Evolutionary conservation across 805 yeast genomes (phyloP), one percentile per base, ranked within the genome.

Genomic region (Tetrapisispora iriomotensis): DNA sequence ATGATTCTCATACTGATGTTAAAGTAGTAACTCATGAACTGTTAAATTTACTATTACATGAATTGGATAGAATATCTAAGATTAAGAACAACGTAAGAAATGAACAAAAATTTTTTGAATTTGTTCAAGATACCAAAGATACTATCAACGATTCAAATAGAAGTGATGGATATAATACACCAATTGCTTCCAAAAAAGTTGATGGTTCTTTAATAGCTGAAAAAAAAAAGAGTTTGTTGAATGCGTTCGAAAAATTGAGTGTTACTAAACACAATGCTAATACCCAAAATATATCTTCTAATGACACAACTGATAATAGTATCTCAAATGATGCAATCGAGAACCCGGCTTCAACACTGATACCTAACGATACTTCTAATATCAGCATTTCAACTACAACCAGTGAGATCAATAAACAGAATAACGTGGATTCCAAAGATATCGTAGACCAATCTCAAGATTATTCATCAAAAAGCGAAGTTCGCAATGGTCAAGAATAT

Each of bases 1-100:
- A 84, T 46, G 90, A 84, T 48, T 70, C 90, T 2, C 86, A 86
- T 45, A 77, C 79, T 39, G 97, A 90, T 58, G 94, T 92, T 3
- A 69, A 95, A 47, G 78, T 81, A 2, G 86, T 85, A 30, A 87
- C 97, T 0, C 84, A 81, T 43, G 78, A 81, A 33, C 74, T 88
- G 27, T 60, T 92, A 43, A 82, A 80, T 43, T 71, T 75, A 3
- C 74, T 92, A 43, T 65, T 92, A 24, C 82, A 78, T 47, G 97
- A 92, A 54, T 81, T 90, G 37, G 77, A 76, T 47, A 68, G 84
- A 29, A 74, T 88, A n/a, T 68, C 82, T 18, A 79, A 79, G 45
- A 75, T 90, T 27, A 80, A 78, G 53, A 61, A 67, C 34, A 64
- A 71, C 31, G 71, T 76, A 1, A 69, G 68, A 36, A 61, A 58